A percentile compares a stretch with the other conserved stretches of the same genome.
These are phyloP conservation scores for Gossypium turneri DNA, from an alignment of 345 rosid species.

Conservation along the genomic window DNA sequence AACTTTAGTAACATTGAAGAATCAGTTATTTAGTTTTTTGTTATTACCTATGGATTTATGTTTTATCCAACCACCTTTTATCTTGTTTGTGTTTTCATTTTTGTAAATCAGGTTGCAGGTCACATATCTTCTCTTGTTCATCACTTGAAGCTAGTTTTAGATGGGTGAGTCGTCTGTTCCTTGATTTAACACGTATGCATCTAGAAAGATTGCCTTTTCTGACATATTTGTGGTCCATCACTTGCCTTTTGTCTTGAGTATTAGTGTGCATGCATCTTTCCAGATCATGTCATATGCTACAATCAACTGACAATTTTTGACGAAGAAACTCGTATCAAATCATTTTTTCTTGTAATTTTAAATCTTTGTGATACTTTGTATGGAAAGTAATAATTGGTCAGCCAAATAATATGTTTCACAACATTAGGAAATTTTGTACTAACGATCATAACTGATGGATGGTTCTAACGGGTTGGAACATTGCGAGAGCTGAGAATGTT, in stretches of 20 bases:
- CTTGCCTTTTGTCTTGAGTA: background rate
- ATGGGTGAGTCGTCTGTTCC: conserved; percentile 64
- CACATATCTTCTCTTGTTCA: conserved; percentile 94
- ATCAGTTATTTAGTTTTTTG: background rate
- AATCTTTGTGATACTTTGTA: background rate
- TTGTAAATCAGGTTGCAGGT: conserved; percentile 75
- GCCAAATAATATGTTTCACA: conserved; percentile 1
- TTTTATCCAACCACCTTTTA: background rate
- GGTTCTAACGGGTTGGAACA: background rate
- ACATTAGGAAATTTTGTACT: background rate
- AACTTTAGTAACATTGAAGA: background rate
- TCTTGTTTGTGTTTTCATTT: conserved; percentile 17
- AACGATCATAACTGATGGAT: background rate
- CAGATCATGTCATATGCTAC: background rate
- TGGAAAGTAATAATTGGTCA: background rate
- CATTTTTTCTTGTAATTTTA: too few relatives aligned
- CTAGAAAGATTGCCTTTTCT: background rate
- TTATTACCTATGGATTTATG: background rate
- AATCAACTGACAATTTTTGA: background rate
- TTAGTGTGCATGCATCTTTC: background rate
- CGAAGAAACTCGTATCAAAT: too few relatives aligned
- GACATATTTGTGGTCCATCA: background rate
- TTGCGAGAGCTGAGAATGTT: background rate
- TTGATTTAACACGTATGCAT: background rate
- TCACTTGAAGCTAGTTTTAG: conserved; percentile 95